Percentiles rank a stretch among this genome's conserved stretches.
These are phyloP conservation scores for Trichoderma harzianum DNA, from an alignment of 2,329 filamentous ascomycete species.

Conservation along the genomic window DNA sequence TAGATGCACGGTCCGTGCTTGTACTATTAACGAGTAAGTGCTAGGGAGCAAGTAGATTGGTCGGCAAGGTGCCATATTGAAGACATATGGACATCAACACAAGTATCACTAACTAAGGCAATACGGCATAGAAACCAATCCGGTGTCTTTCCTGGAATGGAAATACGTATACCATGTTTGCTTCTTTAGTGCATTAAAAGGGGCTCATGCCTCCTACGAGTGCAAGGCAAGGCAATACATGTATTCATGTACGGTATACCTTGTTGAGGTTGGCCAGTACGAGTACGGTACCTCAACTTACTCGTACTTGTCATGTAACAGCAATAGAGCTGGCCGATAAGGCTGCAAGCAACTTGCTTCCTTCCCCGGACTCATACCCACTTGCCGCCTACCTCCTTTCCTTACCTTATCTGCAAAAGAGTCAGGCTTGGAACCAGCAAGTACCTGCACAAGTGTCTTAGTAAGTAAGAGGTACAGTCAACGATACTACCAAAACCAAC, in stretches of 20 bases:
- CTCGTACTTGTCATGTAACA: neutral
- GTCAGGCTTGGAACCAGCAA: neutral
- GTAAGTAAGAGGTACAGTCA: neutral
- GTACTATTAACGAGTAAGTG: neutral
- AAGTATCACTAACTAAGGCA: neutral
- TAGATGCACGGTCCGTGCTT: neutral
- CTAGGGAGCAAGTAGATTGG: neutral
- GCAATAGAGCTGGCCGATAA: conserved; percentile 8
- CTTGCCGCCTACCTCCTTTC: conserved; percentile 5
- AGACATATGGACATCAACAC: neutral
- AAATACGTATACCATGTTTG: neutral
- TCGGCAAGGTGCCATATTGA: neutral
- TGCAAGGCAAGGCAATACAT: too few relatives aligned
- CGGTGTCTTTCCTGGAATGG: neutral
- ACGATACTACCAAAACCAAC: neutral
- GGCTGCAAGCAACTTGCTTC: neutral
- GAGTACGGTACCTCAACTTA: neutral
- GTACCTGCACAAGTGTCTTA: neutral
- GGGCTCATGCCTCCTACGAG: neutral
- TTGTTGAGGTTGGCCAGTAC: neutral
- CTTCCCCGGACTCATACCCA: conserved; percentile 17
- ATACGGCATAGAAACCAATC: neutral
- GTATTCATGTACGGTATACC: neutral
- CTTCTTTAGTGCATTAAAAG: neutral
- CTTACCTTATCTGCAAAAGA: conserved; percentile 7